Conservation (phyloP, 2,329 filamentous ascomycete species). For the Cladophialophora chaetospira region DNA sequence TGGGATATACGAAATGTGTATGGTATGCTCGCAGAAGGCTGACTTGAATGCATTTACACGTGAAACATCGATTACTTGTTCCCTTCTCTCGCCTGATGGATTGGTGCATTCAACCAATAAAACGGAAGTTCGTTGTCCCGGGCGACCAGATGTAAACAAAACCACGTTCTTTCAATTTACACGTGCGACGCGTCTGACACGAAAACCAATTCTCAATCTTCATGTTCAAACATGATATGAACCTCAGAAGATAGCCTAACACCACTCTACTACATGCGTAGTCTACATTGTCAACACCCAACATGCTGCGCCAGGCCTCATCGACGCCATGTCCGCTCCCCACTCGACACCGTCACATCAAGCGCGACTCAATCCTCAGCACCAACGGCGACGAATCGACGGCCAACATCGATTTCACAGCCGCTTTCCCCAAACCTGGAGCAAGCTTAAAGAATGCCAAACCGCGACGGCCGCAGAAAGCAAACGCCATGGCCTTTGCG, state of each 20-base stretch:
- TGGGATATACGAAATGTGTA: neutral
- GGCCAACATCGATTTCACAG: conserved; percentile 45
- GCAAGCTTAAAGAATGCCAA: conserved; percentile 12
- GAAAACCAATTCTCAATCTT: too few relatives aligned
- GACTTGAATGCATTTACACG: neutral
- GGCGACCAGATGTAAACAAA: too few relatives aligned
- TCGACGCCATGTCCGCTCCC: conserved; percentile 25
- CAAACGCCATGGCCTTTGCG: conserved; percentile 36
- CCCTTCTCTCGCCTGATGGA: too few relatives aligned
- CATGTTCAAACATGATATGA: too few relatives aligned
- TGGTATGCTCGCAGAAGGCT: neutral
- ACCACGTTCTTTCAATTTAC: too few relatives aligned
- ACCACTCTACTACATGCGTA: too few relatives aligned
- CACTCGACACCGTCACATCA: neutral
- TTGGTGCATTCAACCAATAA: too few relatives aligned
- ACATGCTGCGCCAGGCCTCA: neutral
- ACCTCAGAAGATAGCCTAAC: too few relatives aligned
- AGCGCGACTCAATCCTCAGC: neutral
- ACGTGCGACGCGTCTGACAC: too few relatives aligned
- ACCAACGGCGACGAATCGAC: conserved; percentile 39
- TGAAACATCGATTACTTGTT: too few relatives aligned
- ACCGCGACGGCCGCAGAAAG: conserved; percentile 36
- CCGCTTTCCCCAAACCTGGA: conserved; percentile 37
- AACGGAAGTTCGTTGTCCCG: too few relatives aligned
- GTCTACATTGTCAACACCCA: neutral